phyloP scores from a whole-genome alignment of 176 grass and related monocot species.

The Chloris gayana region DNA sequence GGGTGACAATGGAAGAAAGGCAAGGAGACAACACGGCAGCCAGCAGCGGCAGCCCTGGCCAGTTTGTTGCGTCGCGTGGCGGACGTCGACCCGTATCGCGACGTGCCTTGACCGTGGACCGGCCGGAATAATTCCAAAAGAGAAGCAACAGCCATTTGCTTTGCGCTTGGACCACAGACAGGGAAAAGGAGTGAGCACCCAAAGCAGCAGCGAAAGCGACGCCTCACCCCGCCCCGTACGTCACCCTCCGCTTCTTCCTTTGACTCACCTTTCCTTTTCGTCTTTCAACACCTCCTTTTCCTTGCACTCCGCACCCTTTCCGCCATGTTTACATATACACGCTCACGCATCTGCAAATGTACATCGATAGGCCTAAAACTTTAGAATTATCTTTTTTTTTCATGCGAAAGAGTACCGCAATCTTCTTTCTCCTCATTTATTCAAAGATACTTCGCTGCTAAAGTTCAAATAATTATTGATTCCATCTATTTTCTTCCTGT shows the following conservation, averaged over 20 bases:
- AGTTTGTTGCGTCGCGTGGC: background rate
- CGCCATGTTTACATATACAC: background rate
- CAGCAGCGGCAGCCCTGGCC: background rate
- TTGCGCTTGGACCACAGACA: background rate
- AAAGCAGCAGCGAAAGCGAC: slow-evolving; percentile 44
- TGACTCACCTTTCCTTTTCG: slow-evolving; percentile 22
- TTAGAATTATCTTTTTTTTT: too few species aligned
- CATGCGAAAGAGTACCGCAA: too few species aligned
- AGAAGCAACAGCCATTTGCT: background rate
- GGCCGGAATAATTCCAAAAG: slow-evolving; percentile 21
- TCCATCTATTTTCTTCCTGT: too few species aligned
- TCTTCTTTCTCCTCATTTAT: too few species aligned
- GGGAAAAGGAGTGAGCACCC: background rate
- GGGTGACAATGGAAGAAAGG: background rate
- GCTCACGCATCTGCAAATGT: background rate
- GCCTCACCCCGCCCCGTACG: slow-evolving; percentile 30
- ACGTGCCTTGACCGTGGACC: slow-evolving; percentile 50
- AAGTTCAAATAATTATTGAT: too few species aligned
- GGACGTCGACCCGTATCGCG: slow-evolving; percentile 13
- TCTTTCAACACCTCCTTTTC: slow-evolving; percentile 17
- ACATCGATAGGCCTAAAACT: too few species aligned
- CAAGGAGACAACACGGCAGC: background rate
- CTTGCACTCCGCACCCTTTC: slow-evolving; percentile 21
- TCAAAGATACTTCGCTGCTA: too few species aligned
- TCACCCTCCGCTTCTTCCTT: slow-evolving; percentile 46